Base-by-base conservation (phyloP, 306 rosid species). In the Lagenaria siceraria region DNA sequence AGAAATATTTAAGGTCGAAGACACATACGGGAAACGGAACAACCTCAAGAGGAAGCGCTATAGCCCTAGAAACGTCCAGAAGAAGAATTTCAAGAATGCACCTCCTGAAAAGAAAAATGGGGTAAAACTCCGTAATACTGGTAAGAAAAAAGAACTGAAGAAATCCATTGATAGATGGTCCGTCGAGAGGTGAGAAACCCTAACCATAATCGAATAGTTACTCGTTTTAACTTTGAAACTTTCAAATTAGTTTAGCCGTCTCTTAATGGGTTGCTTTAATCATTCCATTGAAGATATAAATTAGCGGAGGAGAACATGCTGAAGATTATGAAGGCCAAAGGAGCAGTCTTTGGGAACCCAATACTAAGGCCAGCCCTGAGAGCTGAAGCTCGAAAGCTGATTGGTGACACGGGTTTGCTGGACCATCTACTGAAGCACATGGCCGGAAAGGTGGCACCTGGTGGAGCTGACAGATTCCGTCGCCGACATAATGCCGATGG, bases 361-460 rank as follows among this genome's bases (percentile, higher is more conserved):
- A 88, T 95, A 55, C 77, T 87, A 46, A 88, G 99, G 83, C 90
- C 88, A 55, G 85, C 87, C 12, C 82, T 95, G 77, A 90, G 99
- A 81, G 48, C 80, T 10, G 99, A 92, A 78, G 97, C 99, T 19
- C 73, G 97, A 63, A 92, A 86, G 85, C 71, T 88, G 60, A 92
- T 95, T 54, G 97, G 99, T 7, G 99, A 95, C 56, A 95, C 99
- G 0, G 99, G 99, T 51, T 56, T 95, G 76, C 86, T 95, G 0
- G 99, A 92, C 81, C 99, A 95, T 84, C 83, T 95, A 84, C 85
- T 95, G 36, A 95, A 92, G 86, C 97, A 95, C 80, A 95, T 95
- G 96, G 93, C 97, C 7, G 99, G 93, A 29, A 92, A 87, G 82
- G 90, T 92, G 75, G 97, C 92, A 22, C 97, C 99, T 0, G 97